Base-by-base conservation (phyloP, 2,329 filamentous ascomycete genomes). In the Colletotrichum salicis region DNA sequence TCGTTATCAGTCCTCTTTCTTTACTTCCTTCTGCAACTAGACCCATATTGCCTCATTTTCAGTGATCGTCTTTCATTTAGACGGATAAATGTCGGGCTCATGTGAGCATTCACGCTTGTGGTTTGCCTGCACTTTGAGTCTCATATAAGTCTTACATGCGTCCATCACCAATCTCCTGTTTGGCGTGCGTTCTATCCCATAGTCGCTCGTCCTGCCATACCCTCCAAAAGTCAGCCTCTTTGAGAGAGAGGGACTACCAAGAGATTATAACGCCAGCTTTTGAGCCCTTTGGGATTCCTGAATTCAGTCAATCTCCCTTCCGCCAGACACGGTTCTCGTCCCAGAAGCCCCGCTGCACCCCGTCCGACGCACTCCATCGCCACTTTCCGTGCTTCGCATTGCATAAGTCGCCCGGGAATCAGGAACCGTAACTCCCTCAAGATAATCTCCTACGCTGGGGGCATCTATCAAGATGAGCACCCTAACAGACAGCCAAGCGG, bases 71-170 rank as follows among this genome's bases (percentile, higher is more conserved):
- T 58, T 73, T 76, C 74, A 76, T 77, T 74, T 76, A 71, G 61
- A 58, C 77, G 78, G 78, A 55, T 79, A 78, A 79, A 77, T 73
- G 54, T 79, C 76, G 75, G 70, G 74, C 67, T 70, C 73, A 61
- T 31, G 69, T 68, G 65, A 73, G 64, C 58, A 66, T 65, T 63
- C 48, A 55, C 61, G 60, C 59, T 71, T 56, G 64, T 37, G 57
- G 57, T 35, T 52, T 71, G 60, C 64, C 71, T 62, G 71, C 70
- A 27, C 59, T 67, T 33, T 57, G 6, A 12, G 41, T 48, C 61
- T 64, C 70, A 64, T 74, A 67, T 73, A 70, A 73, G 66, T 59
- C 74, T 74, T 73, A 70, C 72, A 73, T 75, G 74, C 67, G 67
- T 74, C 71, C 73, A 58, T 64, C 63, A 56, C 64, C 60, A 41